A percentile compares a stretch with the other conserved stretches of the same genome.
Conservation (phyloP, 2,329 filamentous ascomycete species). For the Rugonectria rugulosa region DNA sequence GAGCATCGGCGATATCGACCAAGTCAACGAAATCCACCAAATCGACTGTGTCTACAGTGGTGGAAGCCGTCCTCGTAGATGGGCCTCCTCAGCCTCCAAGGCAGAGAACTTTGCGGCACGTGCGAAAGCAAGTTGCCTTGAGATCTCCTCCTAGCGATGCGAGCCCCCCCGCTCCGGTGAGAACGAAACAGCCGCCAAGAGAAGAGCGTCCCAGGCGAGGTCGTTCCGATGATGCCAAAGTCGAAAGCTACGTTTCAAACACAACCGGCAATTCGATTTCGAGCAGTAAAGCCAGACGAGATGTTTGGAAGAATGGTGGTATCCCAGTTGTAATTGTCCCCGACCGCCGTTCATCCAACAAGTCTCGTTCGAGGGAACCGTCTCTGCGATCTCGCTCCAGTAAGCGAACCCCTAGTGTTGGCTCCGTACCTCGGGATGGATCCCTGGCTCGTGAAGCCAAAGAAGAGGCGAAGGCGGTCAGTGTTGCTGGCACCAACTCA, state of each 20-base stretch:
- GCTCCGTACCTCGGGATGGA: constrained; percentile 48
- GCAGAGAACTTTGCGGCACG: constrained; percentile 66
- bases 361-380: constrained; percentile 59
- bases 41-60: constrained; percentile 63
- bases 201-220: constrained; percentile 39
- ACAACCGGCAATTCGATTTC: constrained; percentile 58
- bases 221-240: constrained; percentile 42
- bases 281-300: constrained; percentile 63
- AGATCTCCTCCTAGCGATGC: constrained; percentile 50
- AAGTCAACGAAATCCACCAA: constrained; percentile 53
- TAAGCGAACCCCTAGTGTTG: constrained; percentile 60
- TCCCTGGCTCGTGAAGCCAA: constrained; percentile 46
- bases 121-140: constrained; percentile 62
- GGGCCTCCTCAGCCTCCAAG: constrained; percentile 51
- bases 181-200: constrained; percentile 30
- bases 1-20: constrained; percentile 62
- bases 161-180: constrained; percentile 15
- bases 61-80: constrained; percentile 66
- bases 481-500: constrained; percentile 42
- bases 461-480: constrained; percentile 42
- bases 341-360: constrained; percentile 62
- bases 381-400: constrained; percentile 70
- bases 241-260: constrained; percentile 59
- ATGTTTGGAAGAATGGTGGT: constrained; percentile 65
- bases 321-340: constrained; percentile 71